Conservation (phyloP, 768 basidiomycete genomes). For the Suillus cothurnatus region DNA sequence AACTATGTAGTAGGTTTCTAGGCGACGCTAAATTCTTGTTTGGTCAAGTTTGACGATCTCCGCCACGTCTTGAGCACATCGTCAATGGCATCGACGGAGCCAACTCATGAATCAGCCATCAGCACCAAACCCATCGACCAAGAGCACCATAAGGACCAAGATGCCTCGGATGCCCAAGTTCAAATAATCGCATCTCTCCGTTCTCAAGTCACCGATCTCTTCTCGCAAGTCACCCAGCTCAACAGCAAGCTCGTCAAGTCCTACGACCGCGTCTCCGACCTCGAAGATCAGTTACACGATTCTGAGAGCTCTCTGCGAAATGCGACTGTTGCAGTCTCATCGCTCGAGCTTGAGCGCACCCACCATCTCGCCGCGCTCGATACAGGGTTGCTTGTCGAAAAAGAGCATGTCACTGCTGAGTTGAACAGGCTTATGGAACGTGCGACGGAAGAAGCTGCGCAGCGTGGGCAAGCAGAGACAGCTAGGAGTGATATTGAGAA, state of each 20-base stretch:
- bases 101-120: background rate
- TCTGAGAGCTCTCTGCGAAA: conserved; percentile 57
- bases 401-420: conserved; percentile 86
- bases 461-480: conserved; percentile 86
- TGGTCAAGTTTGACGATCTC: conserved; percentile 2
- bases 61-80: background rate
- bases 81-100: conserved; percentile 2
- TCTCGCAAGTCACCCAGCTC: conserved; percentile 87
- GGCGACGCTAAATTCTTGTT: background rate
- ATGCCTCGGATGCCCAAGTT: conserved; percentile 67
- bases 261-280: conserved; percentile 88
- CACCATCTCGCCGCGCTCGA: conserved; percentile 90
- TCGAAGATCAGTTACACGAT: conserved; percentile 88
- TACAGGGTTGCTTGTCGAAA: conserved; percentile 90
- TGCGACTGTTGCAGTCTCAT: conserved; percentile 67
- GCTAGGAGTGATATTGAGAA: conserved; percentile 85
- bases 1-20: background rate
- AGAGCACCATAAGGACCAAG: conserved; percentile 29
- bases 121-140: conserved; percentile 15
- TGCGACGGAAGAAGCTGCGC: conserved; percentile 92
- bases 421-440: conserved; percentile 92
- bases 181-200: conserved; percentile 83
- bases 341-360: conserved; percentile 82
- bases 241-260: conserved; percentile 92
- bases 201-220: conserved; percentile 80